phyloP scores from a whole-genome alignment of 345 rosid genomes.

The Camelina hispida region DNA sequence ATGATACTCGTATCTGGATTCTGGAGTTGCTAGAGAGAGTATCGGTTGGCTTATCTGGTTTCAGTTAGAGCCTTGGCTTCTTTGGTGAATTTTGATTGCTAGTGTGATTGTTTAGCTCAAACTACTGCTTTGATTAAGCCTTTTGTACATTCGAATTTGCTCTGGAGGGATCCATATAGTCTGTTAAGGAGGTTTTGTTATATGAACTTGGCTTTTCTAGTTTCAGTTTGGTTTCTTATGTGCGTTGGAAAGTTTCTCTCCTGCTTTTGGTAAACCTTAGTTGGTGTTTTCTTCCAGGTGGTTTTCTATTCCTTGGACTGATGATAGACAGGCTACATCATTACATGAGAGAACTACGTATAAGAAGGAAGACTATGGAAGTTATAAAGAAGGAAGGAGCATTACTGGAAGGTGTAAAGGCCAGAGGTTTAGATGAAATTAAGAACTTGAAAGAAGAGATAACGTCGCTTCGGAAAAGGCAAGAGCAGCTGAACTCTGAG shows the following conservation, averaged over 20 bases:
- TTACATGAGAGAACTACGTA: constrained; percentile 80
- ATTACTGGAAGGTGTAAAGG: constrained; percentile 65
- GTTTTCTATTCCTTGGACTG: constrained; percentile 69
- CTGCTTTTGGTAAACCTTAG: constrained; percentile 29
- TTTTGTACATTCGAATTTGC: not conserved
- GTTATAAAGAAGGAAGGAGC: constrained; percentile 69
- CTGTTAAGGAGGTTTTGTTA: not conserved
- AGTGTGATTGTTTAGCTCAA: constrained; percentile 10
- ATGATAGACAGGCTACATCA: constrained; percentile 94
- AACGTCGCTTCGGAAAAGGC: constrained; percentile 45
- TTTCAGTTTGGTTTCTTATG: constrained; percentile 6
- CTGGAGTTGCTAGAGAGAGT: constrained; percentile 15
- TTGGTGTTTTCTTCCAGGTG: constrained; percentile 60
- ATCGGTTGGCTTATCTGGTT: not conserved
- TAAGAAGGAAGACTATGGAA: constrained; percentile 82
- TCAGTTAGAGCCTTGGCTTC: not conserved
- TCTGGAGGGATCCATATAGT: not conserved
- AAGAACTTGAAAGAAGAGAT: constrained; percentile 67
- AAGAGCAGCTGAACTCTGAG: constrained; percentile 57
- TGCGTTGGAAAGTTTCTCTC: constrained; percentile 11
- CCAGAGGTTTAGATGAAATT: constrained; percentile 52
- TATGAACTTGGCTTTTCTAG: constrained; percentile 5
- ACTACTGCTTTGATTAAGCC: not conserved
- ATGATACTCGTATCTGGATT: not conserved
- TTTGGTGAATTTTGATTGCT: constrained; percentile 22